Conservation (phyloP, 2,329 filamentous ascomycete genomes). For the Claviceps citrina region DNA sequence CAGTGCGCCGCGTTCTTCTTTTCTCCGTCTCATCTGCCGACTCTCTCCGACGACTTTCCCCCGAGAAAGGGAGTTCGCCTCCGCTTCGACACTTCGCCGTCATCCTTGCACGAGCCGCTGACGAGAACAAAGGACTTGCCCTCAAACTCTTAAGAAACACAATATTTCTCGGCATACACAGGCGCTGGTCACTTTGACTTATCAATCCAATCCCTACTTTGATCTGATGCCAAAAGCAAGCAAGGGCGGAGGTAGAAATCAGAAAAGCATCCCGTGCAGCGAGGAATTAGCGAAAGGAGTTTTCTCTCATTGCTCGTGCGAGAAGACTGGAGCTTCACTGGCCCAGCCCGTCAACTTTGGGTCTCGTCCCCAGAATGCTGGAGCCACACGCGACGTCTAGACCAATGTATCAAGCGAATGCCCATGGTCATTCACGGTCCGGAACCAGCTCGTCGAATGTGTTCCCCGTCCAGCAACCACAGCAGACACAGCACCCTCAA, state of each 20-base stretch:
- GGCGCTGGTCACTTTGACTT: no score
- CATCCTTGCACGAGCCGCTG: neutral
- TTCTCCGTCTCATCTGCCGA: neutral
- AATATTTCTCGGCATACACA: neutral
- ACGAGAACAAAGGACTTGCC: neutral
- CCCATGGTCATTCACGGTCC: slow-evolving; percentile 39
- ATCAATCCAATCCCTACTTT: no score
- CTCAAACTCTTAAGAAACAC: no score
- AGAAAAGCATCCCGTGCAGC: no score
- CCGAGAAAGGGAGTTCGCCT: no score
- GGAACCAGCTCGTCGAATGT: slow-evolving; percentile 42
- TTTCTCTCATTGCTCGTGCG: no score
- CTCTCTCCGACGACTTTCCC: neutral
- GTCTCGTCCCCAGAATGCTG: slow-evolving; percentile 12
- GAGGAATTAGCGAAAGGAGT: no score
- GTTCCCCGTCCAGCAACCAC: slow-evolving; percentile 25
- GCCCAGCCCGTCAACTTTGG: neutral
- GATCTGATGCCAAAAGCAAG: no score
- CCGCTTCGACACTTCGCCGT: neutral
- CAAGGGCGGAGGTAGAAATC: neutral
- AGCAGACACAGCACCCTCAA: slow-evolving; percentile 19
- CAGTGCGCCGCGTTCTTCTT: neutral
- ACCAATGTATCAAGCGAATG: slow-evolving; percentile 19
- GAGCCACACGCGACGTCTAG: slow-evolving; percentile 18
- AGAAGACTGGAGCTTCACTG: no score